These are phyloP conservation scores for Alternaria novae-zelandiae DNA, from an alignment of 2,329 filamentous ascomycete genomes.

Conservation along the genomic window DNA sequence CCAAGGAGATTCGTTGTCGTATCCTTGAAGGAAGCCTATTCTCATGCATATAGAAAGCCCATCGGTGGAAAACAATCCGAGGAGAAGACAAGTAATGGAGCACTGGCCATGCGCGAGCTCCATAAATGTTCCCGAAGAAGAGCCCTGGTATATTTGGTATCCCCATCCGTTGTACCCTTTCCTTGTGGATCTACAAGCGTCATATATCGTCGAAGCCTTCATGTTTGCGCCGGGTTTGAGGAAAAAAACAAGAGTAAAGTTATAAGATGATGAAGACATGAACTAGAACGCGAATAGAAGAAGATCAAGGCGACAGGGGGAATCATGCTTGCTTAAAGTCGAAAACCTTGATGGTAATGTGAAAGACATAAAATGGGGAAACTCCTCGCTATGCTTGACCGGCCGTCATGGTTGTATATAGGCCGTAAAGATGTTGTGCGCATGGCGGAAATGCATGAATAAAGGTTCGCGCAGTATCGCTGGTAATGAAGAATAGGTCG, in stretches of 20 bases:
- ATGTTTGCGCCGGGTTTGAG: slow-evolving; percentile 1
- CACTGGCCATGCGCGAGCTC: background rate
- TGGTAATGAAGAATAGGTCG: background rate
- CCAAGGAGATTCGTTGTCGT: slow-evolving; percentile 5
- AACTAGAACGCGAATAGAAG: background rate
- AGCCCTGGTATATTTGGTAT: background rate
- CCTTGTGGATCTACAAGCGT: slow-evolving; percentile 7
- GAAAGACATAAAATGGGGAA: slow-evolving; percentile 2
- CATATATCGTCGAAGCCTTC: slow-evolving; percentile 4
- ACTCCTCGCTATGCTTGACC: slow-evolving; percentile 19
- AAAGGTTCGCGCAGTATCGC: background rate
- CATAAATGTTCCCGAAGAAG: background rate
- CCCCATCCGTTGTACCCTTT: background rate
- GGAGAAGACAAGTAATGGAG: background rate
- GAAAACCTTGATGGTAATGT: background rate
- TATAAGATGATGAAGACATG: background rate
- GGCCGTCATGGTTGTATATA: slow-evolving; percentile 5
- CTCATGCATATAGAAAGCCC: background rate
- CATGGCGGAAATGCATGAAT: slow-evolving; percentile 7
- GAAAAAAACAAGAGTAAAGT: background rate
- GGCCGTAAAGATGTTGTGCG: slow-evolving; percentile 11
- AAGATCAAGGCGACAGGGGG: slow-evolving; percentile 10
- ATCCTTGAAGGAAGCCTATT: background rate
- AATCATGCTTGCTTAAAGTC: slow-evolving; percentile 15
- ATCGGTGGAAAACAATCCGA: background rate